A percentile compares a stretch with the other conserved stretches of the same genome.
Conservation (phyloP, 2,329 filamentous ascomycete species). For the Fusarium paranaense region DNA sequence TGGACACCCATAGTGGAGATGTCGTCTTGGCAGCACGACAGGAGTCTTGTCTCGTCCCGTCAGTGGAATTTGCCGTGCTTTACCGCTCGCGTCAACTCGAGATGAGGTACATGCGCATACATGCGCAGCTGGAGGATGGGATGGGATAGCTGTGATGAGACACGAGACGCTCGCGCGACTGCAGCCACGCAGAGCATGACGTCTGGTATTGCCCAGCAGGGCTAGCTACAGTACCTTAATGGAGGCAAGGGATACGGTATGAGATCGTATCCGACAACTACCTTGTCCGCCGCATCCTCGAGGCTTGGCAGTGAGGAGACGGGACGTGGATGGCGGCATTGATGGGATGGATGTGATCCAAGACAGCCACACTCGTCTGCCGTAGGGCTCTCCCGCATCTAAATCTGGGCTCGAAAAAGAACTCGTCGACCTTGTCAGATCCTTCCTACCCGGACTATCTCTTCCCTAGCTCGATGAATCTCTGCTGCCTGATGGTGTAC, state of each 20-base stretch:
- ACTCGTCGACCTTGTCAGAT: background rate
- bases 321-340: background rate
- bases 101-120: background rate
- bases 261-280: background rate
- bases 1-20: background rate
- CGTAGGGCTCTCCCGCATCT: too few species aligned
- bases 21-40: conserved; percentile 7
- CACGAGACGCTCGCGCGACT: background rate
- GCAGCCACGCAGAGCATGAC: background rate
- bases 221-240: background rate
- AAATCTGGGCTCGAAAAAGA: background rate
- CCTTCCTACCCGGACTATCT: background rate
- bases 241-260: background rate
- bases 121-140: background rate
- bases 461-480: background rate
- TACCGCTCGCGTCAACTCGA: background rate
- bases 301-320: background rate
- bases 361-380: background rate
- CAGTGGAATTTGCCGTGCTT: conserved; percentile 13
- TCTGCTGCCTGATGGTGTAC: background rate
- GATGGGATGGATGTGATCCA: background rate
- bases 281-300: background rate
- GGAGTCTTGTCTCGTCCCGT: background rate
- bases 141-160: conserved; percentile 15
- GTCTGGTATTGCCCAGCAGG: background rate